Percentiles rank a stretch among this genome's conserved stretches.
Evolutionary conservation across 2,329 filamentous ascomycete genomes (phyloP).

Genomic region (Xylariales sp.): DNA sequence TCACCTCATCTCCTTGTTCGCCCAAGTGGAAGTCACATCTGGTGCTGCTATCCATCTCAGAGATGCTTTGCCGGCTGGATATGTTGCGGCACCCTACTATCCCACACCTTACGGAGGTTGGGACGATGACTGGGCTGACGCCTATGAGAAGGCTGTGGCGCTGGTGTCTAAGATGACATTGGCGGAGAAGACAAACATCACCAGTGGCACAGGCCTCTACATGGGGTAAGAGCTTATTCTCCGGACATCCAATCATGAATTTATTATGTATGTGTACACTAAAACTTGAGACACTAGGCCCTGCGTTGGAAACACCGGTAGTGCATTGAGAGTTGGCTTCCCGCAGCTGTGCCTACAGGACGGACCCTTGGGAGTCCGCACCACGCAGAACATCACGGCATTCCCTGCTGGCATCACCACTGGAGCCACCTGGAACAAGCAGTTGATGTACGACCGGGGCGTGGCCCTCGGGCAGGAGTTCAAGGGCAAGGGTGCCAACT

Average conservation of each 20-base stretch:
- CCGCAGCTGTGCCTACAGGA: slow-evolving; percentile 70
- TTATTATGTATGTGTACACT: no score
- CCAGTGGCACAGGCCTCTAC: slow-evolving; percentile 63
- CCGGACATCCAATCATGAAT: no score
- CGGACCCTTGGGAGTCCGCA: slow-evolving; percentile 65
- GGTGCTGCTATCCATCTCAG: slow-evolving; percentile 15
- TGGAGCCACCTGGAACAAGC: slow-evolving; percentile 72
- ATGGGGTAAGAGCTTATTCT: slow-evolving; percentile 49
- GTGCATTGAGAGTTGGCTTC: slow-evolving; percentile 65
- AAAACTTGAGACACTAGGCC: slow-evolving; percentile 38
- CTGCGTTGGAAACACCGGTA: slow-evolving; percentile 75
- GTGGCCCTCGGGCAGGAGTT: slow-evolving; percentile 68
- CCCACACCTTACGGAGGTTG: slow-evolving; percentile 71
- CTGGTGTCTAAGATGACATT: slow-evolving; percentile 73
- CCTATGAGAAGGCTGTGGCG: slow-evolving; percentile 64
- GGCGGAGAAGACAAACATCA: slow-evolving; percentile 77
- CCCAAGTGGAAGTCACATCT: no score
- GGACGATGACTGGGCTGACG: slow-evolving; percentile 61
- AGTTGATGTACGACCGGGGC: slow-evolving; percentile 63
- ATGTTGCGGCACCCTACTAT: slow-evolving; percentile 60
- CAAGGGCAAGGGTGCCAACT: slow-evolving; percentile 67
- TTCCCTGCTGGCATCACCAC: slow-evolving; percentile 78
- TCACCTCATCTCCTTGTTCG: slow-evolving; percentile 18
- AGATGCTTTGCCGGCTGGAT: slow-evolving; percentile 26
- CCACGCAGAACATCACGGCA: slow-evolving; percentile 69